Base-by-base conservation (phyloP, 257 asterid genomes). In the Jacaranda copaia region DNA sequence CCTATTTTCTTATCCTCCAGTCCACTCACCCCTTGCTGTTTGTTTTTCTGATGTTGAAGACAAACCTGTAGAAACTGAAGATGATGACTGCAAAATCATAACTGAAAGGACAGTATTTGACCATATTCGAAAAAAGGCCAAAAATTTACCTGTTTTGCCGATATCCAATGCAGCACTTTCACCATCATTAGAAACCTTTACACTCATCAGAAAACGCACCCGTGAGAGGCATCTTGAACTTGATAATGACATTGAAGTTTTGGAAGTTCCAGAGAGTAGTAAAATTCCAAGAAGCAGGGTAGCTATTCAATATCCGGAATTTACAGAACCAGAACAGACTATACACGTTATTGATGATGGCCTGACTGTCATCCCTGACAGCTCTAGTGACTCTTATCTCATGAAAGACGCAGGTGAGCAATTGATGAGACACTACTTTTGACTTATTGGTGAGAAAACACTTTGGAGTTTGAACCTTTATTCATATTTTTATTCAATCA, bases 121-220 rank as follows among this genome's bases (percentile, higher is more conserved):
- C 65, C 98, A 90, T 81, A 86, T 94, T 36, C 87, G 93, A 38
- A 83, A 86, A 51, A 94, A 94, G 90, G 94, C 97, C n/a, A 92
- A 88, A 79, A 71, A 56, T 51, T 81, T 94, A 48, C 98, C 98
- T 59, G 68, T 74, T 49, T 83, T 92, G 81, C 85, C 87, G 57
- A 43, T 71, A 66, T 76, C 87, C 77, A 85, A 74, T 15, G 83
- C 84, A 45, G 74, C 86, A 43, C 39, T 75, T 70, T 72, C 89
- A 15, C 96, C 98, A 62, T 87, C 98, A 51, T 65, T 88, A 68
- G 88, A 92, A 87, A 85, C 91, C 69, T 87, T 91, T 74, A 78
- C 86, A 13, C 88, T 83, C 81, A 88, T 94, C 74, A 90, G 89
- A 65, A 92, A 92, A 83, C 98, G 98, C 79, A 87, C 91, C 12